phyloP scores from a whole-genome alignment of 331 rosid species.

The Ulmus americana region DNA sequence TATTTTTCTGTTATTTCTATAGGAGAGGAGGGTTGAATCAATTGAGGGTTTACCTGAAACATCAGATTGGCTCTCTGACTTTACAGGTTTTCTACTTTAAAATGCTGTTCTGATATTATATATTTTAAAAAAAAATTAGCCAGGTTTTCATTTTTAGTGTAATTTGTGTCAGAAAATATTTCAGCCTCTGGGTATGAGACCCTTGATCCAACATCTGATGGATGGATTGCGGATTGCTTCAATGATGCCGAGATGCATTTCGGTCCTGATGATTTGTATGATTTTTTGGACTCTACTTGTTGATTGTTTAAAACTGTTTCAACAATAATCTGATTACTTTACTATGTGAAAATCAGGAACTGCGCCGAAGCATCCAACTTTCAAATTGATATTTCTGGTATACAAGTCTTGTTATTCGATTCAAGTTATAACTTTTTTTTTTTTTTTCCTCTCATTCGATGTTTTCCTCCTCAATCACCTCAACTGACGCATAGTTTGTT shows the following conservation, averaged over 20 bases:
- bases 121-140: constrained; percentile 5
- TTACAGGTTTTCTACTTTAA: constrained; percentile 47
- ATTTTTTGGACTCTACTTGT: constrained; percentile 23
- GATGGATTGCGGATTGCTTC: constrained; percentile 77
- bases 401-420: constrained; percentile 13
- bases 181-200: constrained; percentile 49
- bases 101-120: constrained; percentile 4
- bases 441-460: constrained; percentile 3
- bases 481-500: background rate
- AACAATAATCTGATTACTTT: constrained; percentile 32
- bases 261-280: constrained; percentile 72
- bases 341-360: constrained; percentile 44
- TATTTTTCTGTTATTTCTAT: constrained; percentile 19
- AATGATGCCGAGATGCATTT: constrained; percentile 61
- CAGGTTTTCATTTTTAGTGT: constrained; percentile 20
- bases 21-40: constrained; percentile 57
- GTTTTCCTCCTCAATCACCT: constrained; percentile 16
- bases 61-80: constrained; percentile 45
- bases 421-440: constrained; percentile 7
- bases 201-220: constrained; percentile 58
- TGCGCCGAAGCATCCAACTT: constrained; percentile 49
- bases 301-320: constrained; percentile 5
- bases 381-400: constrained; percentile 63
- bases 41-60: constrained; percentile 44
- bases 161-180: constrained; percentile 38